Evolutionary conservation across 768 basidiomycete genomes (phyloP), one percentile per base, ranked within the genome.

Genomic region (Saitozyma podzolica): DNA sequence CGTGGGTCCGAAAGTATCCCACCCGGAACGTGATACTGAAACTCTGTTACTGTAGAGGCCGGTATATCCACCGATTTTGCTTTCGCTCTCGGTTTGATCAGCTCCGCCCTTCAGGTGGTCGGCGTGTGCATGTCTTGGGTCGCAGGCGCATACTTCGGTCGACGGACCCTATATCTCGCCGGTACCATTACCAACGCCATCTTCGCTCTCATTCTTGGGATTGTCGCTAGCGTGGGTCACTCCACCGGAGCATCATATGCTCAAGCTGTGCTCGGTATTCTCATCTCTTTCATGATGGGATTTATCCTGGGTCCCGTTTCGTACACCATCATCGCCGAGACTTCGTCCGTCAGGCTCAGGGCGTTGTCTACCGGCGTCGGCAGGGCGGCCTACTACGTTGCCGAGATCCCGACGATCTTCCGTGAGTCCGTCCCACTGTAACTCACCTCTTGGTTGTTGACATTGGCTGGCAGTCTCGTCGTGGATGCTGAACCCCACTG

Each of bases 51-150:
- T 45, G 56, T 48, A 58, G 58, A 70, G 61, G 71, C 74, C 40
- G 74, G 74, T 37, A 68, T 75, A 59, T 19, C 19, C 20, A 59
- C 50, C 29, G 57, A 68, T 53, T 50, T 53, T 16, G 66, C 74
- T 9, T 76, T 73, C 54, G 72, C 69, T 19, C 65, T 76, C 7
- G 74, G 74, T 53, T 58, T 76, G 13, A 70, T 72, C 64, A 75
- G 64, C 11, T 75, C 74, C 6, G 66, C 67, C 39, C 67, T 75
- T 9, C 69, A 70, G 48, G 52, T 61, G 40, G 53, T 75, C 59
- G 55, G 62, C 56, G 69, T 71, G 29, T 61, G 57, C 41, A 50
- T 60, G 19, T 73, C 74, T 19, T 75, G 71, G 71, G 43, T 68
- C 50, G 57, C 73, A 10, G 73, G 69, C 16, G 66, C 75, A 10